Evolutionary conservation across 2,329 filamentous ascomycete species (phyloP).

Genomic region (Phialophora chinensis): DNA sequence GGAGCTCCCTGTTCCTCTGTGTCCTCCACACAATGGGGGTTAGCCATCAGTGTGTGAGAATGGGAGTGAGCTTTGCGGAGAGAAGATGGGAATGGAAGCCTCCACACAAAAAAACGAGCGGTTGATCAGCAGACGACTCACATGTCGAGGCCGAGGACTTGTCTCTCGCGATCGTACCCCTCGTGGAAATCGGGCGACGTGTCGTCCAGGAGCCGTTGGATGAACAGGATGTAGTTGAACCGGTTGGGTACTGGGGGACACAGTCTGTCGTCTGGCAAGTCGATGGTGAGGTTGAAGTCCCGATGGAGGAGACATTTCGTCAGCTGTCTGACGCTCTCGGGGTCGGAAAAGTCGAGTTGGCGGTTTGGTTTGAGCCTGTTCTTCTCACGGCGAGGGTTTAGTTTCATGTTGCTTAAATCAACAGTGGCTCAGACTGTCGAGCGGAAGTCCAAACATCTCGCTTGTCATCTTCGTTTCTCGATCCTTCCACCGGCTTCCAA

Average conservation of each 20-base stretch:
- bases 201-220: slow-evolving; percentile 79
- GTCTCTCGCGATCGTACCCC: slow-evolving; percentile 60
- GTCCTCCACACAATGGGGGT: slow-evolving; percentile 11
- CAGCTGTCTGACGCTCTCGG: slow-evolving; percentile 73
- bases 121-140: slow-evolving; percentile 41
- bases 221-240: slow-evolving; percentile 89
- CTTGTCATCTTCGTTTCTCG: too few relatives aligned
- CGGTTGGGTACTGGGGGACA: slow-evolving; percentile 73
- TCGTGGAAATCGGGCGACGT: slow-evolving; percentile 57
- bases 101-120: background rate
- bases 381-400: background rate
- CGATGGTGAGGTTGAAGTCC: slow-evolving; percentile 75
- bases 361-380: slow-evolving; percentile 59
- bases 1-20: slow-evolving; percentile 81
- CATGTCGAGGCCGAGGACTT: slow-evolving; percentile 77
- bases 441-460: background rate
- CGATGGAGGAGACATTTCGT: slow-evolving; percentile 77
- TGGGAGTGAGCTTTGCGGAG: too few relatives aligned
- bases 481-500: too few relatives aligned
- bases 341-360: slow-evolving; percentile 80
- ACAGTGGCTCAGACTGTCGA: background rate
- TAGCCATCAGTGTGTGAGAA: background rate
- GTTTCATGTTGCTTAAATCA: too few relatives aligned
- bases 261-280: slow-evolving; percentile 76
- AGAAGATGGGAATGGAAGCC: background rate